Evolutionary conservation across 352 stramenopile genomes (phyloP), one percentile per base, ranked within the genome.

Genomic region (Thalassiosira pacifica): DNA sequence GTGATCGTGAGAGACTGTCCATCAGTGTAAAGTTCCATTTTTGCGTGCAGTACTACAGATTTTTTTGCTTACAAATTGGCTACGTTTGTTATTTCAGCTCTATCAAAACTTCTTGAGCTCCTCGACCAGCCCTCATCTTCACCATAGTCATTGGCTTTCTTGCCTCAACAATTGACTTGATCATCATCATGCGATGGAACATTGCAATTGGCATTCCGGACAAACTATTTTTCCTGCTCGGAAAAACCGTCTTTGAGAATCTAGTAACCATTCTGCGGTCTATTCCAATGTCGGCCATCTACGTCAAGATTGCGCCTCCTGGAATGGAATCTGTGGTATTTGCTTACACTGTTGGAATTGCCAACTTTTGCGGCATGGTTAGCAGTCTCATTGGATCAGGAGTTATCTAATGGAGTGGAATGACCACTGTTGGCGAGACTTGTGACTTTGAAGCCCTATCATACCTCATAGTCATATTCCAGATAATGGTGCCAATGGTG

Each of bases 121-220:
- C 1, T 88, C 59, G 77, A 3, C 67, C 76, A n/a, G 77, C 68
- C 6, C 67, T 88, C 48, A 86, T 88, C 22, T 83, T 88, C 26
- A 88, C 82, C 16, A 86, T 88, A 37, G 70, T 85, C 10, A 74
- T 85, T 59, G 82, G 82, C 29, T 72, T 65, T 34, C 77, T 88
- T n/a, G 64, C 76, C 11, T 70, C 69, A 0, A 88, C 86, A 10
- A 42, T 88, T 13, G 82, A 88, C 37, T 70, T 88, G 52, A 57
- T 86, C 37, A 88, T 88, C 29, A 67, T 88, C 40, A 76, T 74
- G 71, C 34, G 82, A 59, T 88, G 82, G 82, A 88, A 88, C 60
- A 65, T 86, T 19, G 55, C 19, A 4, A 83, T 88, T 79, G 82
- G 82, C 19, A 86, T 88, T 42, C 70, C 76, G 26, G 82, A 88